Percentiles rank a stretch among this genome's conserved stretches.
Conservation (phyloP, 768 basidiomycete genomes). For the Russula abietina region DNA sequence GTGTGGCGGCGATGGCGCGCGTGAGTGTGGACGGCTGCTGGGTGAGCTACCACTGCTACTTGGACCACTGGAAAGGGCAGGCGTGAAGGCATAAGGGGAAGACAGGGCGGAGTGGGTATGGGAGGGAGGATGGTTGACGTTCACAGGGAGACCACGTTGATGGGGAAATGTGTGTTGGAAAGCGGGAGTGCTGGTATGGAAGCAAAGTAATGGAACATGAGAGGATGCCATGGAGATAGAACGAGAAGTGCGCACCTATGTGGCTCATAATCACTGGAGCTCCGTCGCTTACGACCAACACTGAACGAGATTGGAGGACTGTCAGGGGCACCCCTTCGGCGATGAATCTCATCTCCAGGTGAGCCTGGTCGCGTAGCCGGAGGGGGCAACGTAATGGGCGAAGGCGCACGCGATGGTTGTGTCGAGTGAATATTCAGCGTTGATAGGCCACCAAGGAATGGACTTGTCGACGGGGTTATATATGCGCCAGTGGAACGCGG, state of each 20-base stretch:
- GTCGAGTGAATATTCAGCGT: slow-evolving; percentile 71
- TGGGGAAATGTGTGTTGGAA: slow-evolving; percentile 29
- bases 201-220: neutral
- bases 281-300: slow-evolving; percentile 27
- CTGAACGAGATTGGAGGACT: slow-evolving; percentile 34
- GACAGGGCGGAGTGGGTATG: slow-evolving; percentile 29
- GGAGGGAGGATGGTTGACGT: slow-evolving; percentile 23
- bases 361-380: slow-evolving; percentile 40
- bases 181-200: slow-evolving; percentile 29
- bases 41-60: slow-evolving; percentile 63
- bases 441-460: slow-evolving; percentile 72
- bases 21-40: slow-evolving; percentile 45
- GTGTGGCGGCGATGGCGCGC: slow-evolving; percentile 53
- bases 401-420: slow-evolving; percentile 63
- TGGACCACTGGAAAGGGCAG: slow-evolving; percentile 58
- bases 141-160: slow-evolving; percentile 26
- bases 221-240: slow-evolving; percentile 26
- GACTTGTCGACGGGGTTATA: slow-evolving; percentile 66
- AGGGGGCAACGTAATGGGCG: slow-evolving; percentile 58
- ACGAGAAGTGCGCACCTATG: slow-evolving; percentile 17
- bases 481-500: slow-evolving; percentile 29
- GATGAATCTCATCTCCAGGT: slow-evolving; percentile 30
- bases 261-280: slow-evolving; percentile 30
- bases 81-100: slow-evolving; percentile 35
- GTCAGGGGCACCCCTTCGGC: slow-evolving; percentile 30